Evolutionary conservation across 331 rosid genomes (phyloP), one percentile per base, ranked within the genome.

Genomic region (Saraca asoca): DNA sequence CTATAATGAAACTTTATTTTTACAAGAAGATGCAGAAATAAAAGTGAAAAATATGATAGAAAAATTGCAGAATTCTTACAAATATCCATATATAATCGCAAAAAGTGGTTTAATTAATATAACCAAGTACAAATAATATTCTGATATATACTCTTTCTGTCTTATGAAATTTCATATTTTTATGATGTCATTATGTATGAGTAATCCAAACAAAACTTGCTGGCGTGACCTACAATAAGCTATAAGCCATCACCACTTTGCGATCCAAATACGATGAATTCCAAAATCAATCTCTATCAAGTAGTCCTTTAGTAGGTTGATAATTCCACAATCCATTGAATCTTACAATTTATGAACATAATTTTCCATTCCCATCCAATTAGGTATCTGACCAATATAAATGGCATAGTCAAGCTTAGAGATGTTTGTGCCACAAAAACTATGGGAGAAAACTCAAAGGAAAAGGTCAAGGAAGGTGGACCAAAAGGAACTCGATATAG

Each of bases 221-320:
- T n/a, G n/a, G n/a, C n/a, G n/a, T n/a, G n/a, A n/a, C n/a, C n/a
- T n/a, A n/a, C n/a, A 69, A 57, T 37, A 38, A 2, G 42, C 55
- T 39, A 6, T 49, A 49, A 77, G 85, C 78, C 71, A 44, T 29
- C 58, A 33, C 7, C 49, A 66, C 17, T 63, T 29, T 54, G 44
- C 43, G 20, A 78, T 76, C 60, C 64, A 66, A 52, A 78, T 71
- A 51, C 83, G 34, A 41, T 75, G 86, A 42, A 70, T 75, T 29
- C 19, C 33, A 8, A 15, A 14, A 66, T 18, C 78, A 57, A 64
- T 71, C 83, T 7, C 66, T 58, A 71, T 74, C 85, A 70, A 12
- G 61, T 53, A 34, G 64, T 58, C 58, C 2, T 55, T 52, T 13
- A 7, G 17, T 71, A 71, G 39, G 45, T 43, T 81, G 53, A 13